These are phyloP conservation scores for Ceratocystis harringtonii DNA, from an alignment of 2,329 filamentous ascomycete genomes.

Conservation along the genomic window DNA sequence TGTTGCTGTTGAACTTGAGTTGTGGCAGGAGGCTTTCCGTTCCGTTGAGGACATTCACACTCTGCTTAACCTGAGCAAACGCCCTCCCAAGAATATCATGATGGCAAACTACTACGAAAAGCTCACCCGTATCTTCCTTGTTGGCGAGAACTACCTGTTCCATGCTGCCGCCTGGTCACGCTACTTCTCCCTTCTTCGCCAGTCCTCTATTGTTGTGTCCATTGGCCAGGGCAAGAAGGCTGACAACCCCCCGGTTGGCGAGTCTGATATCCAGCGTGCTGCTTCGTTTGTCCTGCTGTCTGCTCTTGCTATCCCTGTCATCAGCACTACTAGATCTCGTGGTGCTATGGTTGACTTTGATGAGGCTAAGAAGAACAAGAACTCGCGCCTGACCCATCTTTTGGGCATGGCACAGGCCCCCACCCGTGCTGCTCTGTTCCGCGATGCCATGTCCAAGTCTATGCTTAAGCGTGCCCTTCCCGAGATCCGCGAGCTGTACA, in stretches of 20 bases:
- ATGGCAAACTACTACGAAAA: constrained; percentile 99
- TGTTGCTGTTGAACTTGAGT: constrained; percentile 89
- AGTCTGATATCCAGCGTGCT: constrained; percentile 82
- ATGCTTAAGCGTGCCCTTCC: constrained; percentile 82
- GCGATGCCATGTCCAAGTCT: constrained; percentile 88
- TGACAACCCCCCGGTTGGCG: constrained; percentile 79
- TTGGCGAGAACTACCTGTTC: constrained; percentile 99
- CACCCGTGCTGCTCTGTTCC: constrained; percentile 81
- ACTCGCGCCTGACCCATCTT: constrained; percentile 87
- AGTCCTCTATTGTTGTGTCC: constrained; percentile 70
- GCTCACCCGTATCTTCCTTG: constrained; percentile 93
- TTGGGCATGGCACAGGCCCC: constrained; percentile 84
- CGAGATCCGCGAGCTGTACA: constrained; percentile 93
- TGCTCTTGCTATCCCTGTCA: constrained; percentile 93
- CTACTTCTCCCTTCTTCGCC: constrained; percentile 91
- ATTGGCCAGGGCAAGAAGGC: constrained; percentile 80
- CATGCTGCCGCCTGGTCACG: constrained; percentile 94
- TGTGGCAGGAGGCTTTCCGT: constrained; percentile 99
- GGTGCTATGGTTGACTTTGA: constrained; percentile 94
- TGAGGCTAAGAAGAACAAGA: constrained; percentile 96
- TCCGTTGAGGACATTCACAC: constrained; percentile 99
- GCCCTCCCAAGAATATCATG: constrained; percentile 96
- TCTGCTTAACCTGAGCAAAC: constrained; percentile 91
- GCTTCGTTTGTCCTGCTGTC: constrained; percentile 93
- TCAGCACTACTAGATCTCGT: constrained; percentile 91